Evolutionary conservation across 257 asterid species (phyloP), one percentile per base, ranked within the genome.

Genomic region (Capsicum rhomboideum): DNA sequence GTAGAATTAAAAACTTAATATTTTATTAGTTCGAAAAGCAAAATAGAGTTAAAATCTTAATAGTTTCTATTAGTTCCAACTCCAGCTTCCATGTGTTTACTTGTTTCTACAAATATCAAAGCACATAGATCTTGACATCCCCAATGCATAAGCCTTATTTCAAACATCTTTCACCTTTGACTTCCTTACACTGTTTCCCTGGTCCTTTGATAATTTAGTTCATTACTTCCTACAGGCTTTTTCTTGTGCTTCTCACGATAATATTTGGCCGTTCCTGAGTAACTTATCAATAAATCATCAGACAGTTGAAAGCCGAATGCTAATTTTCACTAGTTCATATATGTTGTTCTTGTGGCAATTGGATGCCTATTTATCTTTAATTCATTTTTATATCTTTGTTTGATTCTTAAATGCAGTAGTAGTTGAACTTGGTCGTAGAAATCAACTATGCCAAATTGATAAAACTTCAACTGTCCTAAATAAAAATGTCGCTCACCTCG

Each of bases 401-500:
- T 16, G 26, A 49, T 16, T 26, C 26, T 23, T 50, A 23, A 3
- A 1, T 23, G 10, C 1, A 16, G 26, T 26, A 75, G 44, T 49
- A 61, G 44, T 75, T 6, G 59, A 74, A 52, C 81, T 8, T 75
- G 81, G 61, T 16, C 23, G 56, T 26, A 28, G 50, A 5, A 0
- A 49, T 6, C 44, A 75, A 49, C 44, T 0, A 26, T 16, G 44
- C 61, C 23, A 77, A 77, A 77, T 77, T 49, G 17, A 49, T 20
- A 77, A 0, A 75, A 16, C 61, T 49, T 50, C 81, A 77, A 16
- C 42, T 16, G 44, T 50, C 63, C 80, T 49, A 77, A 8, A 49
- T 75, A 26, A 26, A 77, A 49, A 26, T 77, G 44, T 50, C 0
- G 28, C 88, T 90, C 86, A 93, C 99, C 99, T 96, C n/a, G 98